A percentile compares a stretch with the other conserved stretches of the same genome.
Evolutionary conservation across 768 basidiomycete species (phyloP).

Genomic region (Austroboletus eburneus): DNA sequence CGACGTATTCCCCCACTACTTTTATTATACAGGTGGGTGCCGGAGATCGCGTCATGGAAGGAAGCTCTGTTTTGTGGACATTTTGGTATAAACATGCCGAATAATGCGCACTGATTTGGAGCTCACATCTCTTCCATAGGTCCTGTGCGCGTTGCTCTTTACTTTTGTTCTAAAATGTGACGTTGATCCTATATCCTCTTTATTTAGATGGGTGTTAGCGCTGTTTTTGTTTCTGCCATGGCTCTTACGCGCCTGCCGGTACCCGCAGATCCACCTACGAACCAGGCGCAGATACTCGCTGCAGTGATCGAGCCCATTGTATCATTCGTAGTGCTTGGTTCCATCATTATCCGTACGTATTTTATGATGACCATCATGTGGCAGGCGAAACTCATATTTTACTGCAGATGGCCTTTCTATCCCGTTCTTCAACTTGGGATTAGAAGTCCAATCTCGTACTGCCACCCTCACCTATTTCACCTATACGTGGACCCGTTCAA

Average conservation of each 20-base stretch:
- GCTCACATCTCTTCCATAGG: constrained; percentile 32
- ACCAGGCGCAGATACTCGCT: constrained; percentile 70
- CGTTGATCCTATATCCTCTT: not conserved
- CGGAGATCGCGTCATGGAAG: constrained; percentile 78
- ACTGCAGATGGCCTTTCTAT: constrained; percentile 67
- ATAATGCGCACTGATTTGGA: not conserved
- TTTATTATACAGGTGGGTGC: constrained; percentile 75
- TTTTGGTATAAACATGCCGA: constrained; percentile 53
- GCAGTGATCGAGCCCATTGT: constrained; percentile 77
- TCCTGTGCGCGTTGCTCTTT: constrained; percentile 43
- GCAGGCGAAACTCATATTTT: not conserved
- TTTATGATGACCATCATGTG: not conserved
- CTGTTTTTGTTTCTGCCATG: constrained; percentile 82
- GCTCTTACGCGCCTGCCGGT: constrained; percentile 59
- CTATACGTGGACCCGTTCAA: constrained; percentile 38
- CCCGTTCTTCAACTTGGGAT: constrained; percentile 57
- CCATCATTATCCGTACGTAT: constrained; percentile 74
- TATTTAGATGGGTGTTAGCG: constrained; percentile 82
- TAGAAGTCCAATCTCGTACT: constrained; percentile 45
- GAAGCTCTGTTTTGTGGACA: constrained; percentile 92
- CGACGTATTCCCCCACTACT: constrained; percentile 81
- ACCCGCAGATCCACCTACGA: constrained; percentile 55
- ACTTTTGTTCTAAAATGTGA: not conserved
- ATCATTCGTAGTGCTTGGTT: constrained; percentile 80
- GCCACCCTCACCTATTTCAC: constrained; percentile 43